Conservation (phyloP, 305 asterid species). For the Caryopteris hybrid region DNA sequence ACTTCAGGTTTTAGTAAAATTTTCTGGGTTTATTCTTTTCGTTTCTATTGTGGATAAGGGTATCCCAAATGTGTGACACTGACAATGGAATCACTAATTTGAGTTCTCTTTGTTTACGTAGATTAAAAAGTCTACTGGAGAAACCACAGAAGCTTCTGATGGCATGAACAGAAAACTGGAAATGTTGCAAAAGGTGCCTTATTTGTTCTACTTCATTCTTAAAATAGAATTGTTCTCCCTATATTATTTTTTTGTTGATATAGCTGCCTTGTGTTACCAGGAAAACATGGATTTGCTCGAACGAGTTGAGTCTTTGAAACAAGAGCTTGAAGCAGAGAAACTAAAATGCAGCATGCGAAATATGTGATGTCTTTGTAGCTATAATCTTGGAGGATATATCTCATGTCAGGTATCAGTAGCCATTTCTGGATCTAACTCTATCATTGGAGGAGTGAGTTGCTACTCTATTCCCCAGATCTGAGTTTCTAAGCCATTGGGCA, state of each 20-base stretch:
- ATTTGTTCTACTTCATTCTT: background rate
- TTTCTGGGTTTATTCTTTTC: background rate
- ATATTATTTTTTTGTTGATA: background rate
- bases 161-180: constrained; percentile 41
- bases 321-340: constrained; percentile 78
- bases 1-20: background rate
- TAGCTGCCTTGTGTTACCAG: constrained; percentile 33
- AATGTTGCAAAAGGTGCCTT: constrained; percentile 66
- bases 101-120: constrained; percentile 14
- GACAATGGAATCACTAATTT: constrained; percentile 1
- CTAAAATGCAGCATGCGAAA: constrained; percentile 50
- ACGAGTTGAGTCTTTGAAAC: constrained; percentile 68
- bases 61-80: background rate
- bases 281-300: constrained; percentile 80
- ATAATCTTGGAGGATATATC: background rate
- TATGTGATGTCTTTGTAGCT: constrained; percentile 7
- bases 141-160: constrained; percentile 16
- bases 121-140: constrained; percentile 42
- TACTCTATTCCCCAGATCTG: background rate
- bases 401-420: background rate
- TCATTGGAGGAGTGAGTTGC: background rate
- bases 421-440: background rate
- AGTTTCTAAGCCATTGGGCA: background rate
- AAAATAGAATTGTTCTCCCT: background rate
- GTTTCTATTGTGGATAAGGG: background rate